phyloP scores from a whole-genome alignment of 2,329 filamentous ascomycete species.

The Thelonectria rubi region DNA sequence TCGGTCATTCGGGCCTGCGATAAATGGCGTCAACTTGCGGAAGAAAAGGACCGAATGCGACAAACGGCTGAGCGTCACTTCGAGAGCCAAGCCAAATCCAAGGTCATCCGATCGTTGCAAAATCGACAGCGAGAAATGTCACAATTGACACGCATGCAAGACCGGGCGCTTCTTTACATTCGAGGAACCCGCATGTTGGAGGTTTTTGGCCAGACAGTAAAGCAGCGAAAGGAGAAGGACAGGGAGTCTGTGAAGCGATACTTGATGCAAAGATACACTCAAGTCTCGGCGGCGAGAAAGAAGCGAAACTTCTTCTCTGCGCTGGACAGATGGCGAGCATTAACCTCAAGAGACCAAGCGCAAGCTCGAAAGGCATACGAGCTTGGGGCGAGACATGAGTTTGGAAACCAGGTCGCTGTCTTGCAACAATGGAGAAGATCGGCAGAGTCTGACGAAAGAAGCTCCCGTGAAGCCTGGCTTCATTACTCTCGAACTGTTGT shows the following conservation, averaged over 20 bases:
- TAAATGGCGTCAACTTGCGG: slow-evolving; percentile 41
- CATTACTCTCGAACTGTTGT: slow-evolving; percentile 36
- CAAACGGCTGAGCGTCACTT: slow-evolving; percentile 32
- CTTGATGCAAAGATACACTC: slow-evolving; percentile 49
- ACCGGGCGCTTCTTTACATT: slow-evolving; percentile 46
- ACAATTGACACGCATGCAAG: slow-evolving; percentile 33
- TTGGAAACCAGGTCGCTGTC: slow-evolving; percentile 16
- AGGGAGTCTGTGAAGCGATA: slow-evolving; percentile 45
- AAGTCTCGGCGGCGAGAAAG: slow-evolving; percentile 46
- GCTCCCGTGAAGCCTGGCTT: slow-evolving; percentile 30
- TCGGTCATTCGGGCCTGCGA: slow-evolving; percentile 41
- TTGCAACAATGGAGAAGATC: slow-evolving; percentile 37
- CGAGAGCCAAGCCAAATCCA: slow-evolving; percentile 26
- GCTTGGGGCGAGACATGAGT: slow-evolving; percentile 24
- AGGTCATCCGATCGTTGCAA: slow-evolving; percentile 26
- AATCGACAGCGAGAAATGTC: slow-evolving; percentile 23
- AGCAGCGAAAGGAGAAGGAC: slow-evolving; percentile 39
- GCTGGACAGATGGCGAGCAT: slow-evolving; percentile 45
- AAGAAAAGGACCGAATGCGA: slow-evolving; percentile 33
- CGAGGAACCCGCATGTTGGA: slow-evolving; percentile 42
- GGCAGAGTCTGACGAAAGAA: slow-evolving; percentile 28
- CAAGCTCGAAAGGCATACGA: slow-evolving; percentile 30
- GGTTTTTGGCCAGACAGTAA: slow-evolving; percentile 40
- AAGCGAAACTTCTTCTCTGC: slow-evolving; percentile 46
- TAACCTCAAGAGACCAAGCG: slow-evolving; percentile 23